Conservation (phyloP, 2,329 filamentous ascomycete genomes). For the Pseudocercospora pini-densiflorae region DNA sequence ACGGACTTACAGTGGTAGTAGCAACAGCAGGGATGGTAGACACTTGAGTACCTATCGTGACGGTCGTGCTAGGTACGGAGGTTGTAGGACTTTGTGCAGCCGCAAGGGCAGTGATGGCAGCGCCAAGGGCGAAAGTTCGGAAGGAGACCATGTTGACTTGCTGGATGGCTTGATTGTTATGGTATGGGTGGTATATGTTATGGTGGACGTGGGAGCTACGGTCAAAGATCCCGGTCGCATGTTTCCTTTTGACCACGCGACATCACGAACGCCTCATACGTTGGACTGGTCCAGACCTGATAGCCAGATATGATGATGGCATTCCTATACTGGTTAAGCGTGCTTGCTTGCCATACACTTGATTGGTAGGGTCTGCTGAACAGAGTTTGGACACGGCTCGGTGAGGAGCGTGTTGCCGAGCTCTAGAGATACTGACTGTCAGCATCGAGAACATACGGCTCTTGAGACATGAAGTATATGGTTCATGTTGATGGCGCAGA, state of each 20-base stretch:
- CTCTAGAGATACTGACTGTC: background rate
- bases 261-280: slow-evolving; percentile 1
- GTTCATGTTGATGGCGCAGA: background rate
- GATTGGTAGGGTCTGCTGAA: background rate
- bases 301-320: background rate
- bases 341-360: background rate
- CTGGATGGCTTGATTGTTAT: background rate
- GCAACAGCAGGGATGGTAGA: slow-evolving; percentile 1
- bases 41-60: background rate
- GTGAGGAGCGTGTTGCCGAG: background rate
- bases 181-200: background rate
- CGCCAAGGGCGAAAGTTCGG: background rate
- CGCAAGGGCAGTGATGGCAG: background rate
- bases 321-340: background rate
- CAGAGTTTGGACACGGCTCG: background rate
- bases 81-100: background rate
- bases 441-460: too few relatives aligned
- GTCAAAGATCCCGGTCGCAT: background rate
- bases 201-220: background rate
- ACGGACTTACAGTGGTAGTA: background rate
- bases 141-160: background rate
- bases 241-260: background rate
- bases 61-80: background rate
- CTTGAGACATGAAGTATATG: background rate
- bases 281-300: background rate